phyloP scores from a whole-genome alignment of 805 yeast genomes.

The Wickerhamiella bombiphila region DNA sequence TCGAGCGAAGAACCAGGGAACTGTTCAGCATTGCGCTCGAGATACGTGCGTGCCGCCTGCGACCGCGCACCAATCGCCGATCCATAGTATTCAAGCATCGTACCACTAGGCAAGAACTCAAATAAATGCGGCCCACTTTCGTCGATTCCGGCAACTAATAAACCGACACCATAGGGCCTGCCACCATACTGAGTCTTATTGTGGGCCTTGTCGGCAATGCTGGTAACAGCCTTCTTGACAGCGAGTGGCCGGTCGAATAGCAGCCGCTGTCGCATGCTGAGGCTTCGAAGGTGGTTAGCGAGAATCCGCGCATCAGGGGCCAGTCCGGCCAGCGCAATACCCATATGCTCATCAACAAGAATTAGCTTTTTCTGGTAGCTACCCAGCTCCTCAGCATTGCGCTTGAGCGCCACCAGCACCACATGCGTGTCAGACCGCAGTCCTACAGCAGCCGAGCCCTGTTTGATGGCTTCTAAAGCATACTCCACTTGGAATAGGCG shows the following conservation, averaged over 20 bases:
- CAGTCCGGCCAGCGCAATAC: constrained; percentile 89
- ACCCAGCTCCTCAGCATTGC: constrained; percentile 95
- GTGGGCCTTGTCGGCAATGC: constrained; percentile 94
- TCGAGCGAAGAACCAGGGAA: constrained; percentile 50
- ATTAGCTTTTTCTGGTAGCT: constrained; percentile 91
- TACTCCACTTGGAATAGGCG: constrained; percentile 79
- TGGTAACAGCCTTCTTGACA: constrained; percentile 64
- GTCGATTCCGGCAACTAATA: constrained; percentile 78
- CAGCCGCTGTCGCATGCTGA: constrained; percentile 76
- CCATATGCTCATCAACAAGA: constrained; percentile 85
- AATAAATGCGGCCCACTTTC: constrained; percentile 86
- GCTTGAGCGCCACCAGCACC: constrained; percentile 82
- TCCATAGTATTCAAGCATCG: constrained; percentile 78
- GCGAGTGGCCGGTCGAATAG: constrained; percentile 76
- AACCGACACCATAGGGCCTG: constrained; percentile 96
- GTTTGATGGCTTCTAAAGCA: constrained; percentile 91
- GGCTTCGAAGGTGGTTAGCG: constrained; percentile 76
- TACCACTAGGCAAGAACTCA: constrained; percentile 94
- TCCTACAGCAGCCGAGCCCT: constrained; percentile 96
- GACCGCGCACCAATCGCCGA: constrained; percentile 98
- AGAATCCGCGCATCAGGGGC: constrained; percentile 97
- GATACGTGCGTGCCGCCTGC: constrained; percentile 92
- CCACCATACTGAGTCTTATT: constrained; percentile 88
- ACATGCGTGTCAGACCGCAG: constrained; percentile 74
- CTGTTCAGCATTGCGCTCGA: constrained; percentile 69